phyloP scores from a whole-genome alignment of 1,284 basidiomycete genomes.

The Marasmius sp. region DNA sequence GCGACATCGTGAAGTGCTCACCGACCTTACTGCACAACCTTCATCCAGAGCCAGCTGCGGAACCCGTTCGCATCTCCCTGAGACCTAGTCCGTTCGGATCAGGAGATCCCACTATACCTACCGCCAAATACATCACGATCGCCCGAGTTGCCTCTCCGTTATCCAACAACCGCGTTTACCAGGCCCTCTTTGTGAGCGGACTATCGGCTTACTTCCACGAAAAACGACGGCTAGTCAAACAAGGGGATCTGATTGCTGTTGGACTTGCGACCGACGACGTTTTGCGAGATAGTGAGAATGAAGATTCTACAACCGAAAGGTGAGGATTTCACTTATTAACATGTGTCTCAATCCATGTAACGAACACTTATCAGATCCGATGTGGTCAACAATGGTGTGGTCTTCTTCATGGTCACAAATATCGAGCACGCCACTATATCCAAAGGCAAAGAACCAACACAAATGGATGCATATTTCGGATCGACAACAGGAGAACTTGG shows the following conservation, averaged over 20 bases:
- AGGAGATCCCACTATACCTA: constrained; percentile 62
- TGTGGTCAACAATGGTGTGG: constrained; percentile 30
- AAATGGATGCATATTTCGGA: constrained; percentile 47
- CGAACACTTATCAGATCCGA: constrained; percentile 2
- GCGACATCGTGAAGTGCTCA: constrained; percentile 43
- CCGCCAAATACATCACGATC: constrained; percentile 73
- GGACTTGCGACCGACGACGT: constrained; percentile 59
- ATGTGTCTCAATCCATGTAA: background rate
- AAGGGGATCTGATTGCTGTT: constrained; percentile 82
- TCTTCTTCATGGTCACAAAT: constrained; percentile 80
- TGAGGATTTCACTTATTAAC: background rate
- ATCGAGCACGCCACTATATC: constrained; percentile 64
- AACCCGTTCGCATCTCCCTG: constrained; percentile 32
- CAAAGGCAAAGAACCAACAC: constrained; percentile 26
- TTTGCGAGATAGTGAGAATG: constrained; percentile 29
- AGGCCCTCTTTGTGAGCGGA: constrained; percentile 67
- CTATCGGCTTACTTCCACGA: constrained; percentile 70
- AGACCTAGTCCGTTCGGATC: constrained; percentile 57
- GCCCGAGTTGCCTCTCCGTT: constrained; percentile 84
- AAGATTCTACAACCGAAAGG: constrained; percentile 27
- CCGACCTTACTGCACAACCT: constrained; percentile 64
- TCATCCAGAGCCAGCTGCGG: constrained; percentile 23
- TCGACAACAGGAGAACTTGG: constrained; percentile 73
- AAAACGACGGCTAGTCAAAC: constrained; percentile 64
- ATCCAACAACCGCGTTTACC: constrained; percentile 74